Conservation (phyloP, 306 rosid species). For the Cicer yamashitae region DNA sequence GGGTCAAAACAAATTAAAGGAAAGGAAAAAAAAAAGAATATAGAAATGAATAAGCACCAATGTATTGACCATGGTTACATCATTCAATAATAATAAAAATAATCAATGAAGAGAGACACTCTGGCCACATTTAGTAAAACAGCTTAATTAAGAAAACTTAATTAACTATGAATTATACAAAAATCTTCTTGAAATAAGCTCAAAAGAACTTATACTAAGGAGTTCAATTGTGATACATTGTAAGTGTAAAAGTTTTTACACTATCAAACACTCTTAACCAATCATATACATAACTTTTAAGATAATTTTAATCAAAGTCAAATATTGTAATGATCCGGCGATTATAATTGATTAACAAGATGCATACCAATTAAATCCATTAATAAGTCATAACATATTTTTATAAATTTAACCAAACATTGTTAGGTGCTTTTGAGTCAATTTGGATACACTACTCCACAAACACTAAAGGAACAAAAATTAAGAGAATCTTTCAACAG, state of each 20-base stretch:
- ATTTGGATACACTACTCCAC: background rate
- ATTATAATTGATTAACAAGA: too few relatives aligned
- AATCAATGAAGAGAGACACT: slow-evolving; percentile 5
- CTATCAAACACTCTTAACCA: too few relatives aligned
- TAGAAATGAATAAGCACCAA: background rate
- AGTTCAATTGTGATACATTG: too few relatives aligned
- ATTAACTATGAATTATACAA: background rate
- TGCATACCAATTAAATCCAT: too few relatives aligned
- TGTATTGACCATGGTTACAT: background rate
- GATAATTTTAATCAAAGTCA: too few relatives aligned
- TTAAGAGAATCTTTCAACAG: background rate
- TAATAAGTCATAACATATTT: background rate
- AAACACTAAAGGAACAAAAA: background rate
- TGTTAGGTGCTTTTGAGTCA: background rate
- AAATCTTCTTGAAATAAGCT: background rate
- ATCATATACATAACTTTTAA: too few relatives aligned
- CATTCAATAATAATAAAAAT: slow-evolving; percentile 17
- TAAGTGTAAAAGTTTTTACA: too few relatives aligned
- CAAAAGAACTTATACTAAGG: slow-evolving; percentile 2
- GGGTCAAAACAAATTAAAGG: background rate
- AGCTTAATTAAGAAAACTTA: background rate
- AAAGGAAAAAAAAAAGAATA: background rate
- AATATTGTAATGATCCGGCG: too few relatives aligned
- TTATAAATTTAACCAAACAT: background rate
- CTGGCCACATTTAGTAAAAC: background rate